Evolutionary conservation across 768 basidiomycete species (phyloP).

Genomic region (Mycena capillaripes): DNA sequence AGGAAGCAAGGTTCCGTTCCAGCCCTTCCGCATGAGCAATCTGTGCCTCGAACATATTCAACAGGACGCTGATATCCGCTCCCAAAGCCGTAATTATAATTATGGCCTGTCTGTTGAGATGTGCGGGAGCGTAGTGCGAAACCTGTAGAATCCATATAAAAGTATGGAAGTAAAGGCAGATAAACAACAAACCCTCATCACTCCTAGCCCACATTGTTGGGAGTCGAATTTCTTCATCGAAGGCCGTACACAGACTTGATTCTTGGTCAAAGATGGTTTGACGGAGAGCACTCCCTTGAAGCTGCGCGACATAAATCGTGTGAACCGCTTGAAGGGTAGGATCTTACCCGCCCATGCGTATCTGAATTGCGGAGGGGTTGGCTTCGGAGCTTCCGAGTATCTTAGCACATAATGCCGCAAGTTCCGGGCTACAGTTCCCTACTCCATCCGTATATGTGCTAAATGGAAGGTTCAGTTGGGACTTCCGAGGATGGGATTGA

Average conservation of each 20-base stretch:
- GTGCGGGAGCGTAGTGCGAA: slow-evolving; percentile 34
- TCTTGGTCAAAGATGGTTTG: slow-evolving; percentile 27
- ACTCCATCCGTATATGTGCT: slow-evolving; percentile 36
- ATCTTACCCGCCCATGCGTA: slow-evolving; percentile 36
- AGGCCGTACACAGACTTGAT: slow-evolving; percentile 32
- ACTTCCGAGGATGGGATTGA: not conserved
- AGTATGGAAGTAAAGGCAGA: too few species aligned
- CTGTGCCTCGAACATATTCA: slow-evolving; percentile 13
- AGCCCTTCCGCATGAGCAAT: slow-evolving; percentile 25
- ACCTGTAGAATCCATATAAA: not conserved
- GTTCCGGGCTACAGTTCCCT: slow-evolving; percentile 33
- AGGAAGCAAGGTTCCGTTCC: slow-evolving; percentile 13
- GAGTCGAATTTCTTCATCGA: slow-evolving; percentile 37
- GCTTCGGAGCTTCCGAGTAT: slow-evolving; percentile 23
- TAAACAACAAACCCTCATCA: slow-evolving; percentile 26
- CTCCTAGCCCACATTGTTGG: slow-evolving; percentile 26
- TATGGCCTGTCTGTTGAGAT: slow-evolving; percentile 39
- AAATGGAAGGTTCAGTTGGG: too few species aligned
- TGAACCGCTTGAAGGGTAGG: too few species aligned
- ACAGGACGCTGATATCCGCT: slow-evolving; percentile 3
- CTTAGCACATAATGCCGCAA: slow-evolving; percentile 27
- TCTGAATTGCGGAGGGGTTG: slow-evolving; percentile 34
- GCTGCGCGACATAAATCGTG: not conserved
- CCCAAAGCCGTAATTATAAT: slow-evolving; percentile 29
- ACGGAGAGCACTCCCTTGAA: slow-evolving; percentile 37